A percentile compares a stretch with the other conserved stretches of the same genome.
These are phyloP conservation scores for Mallotus nudiflorus DNA, from an alignment of 345 rosid genomes.

Conservation along the genomic window DNA sequence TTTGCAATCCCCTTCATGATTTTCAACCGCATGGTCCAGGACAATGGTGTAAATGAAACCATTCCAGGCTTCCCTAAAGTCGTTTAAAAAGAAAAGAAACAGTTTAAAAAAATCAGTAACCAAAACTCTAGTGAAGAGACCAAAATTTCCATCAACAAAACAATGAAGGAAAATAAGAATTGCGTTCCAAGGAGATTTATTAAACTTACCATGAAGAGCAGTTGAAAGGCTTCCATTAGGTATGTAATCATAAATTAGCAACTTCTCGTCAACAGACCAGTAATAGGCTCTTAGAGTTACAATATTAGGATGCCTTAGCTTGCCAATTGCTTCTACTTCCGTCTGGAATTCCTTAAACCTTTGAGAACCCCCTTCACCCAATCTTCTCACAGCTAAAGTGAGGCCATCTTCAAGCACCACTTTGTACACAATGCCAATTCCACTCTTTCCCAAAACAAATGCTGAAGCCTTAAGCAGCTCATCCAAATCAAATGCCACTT, in stretches of 20 bases:
- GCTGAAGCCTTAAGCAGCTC: conserved; percentile 96
- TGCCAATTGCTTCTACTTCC: conserved; percentile 94
- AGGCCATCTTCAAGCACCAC: conserved; percentile 92
- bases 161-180: neutral
- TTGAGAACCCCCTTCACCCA: conserved; percentile 97
- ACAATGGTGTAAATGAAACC: conserved; percentile 55
- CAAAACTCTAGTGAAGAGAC: neutral
- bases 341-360: conserved; percentile 95
- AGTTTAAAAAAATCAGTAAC: conserved; percentile 4
- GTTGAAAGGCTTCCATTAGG: conserved; percentile 78
- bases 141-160: neutral
- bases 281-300: conserved; percentile 89
- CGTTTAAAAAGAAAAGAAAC: conserved; percentile 10
- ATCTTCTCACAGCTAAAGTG: conserved; percentile 80
- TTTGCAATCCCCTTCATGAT: conserved; percentile 72
- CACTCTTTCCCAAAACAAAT: conserved; percentile 93
- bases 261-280: conserved; percentile 98
- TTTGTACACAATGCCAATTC: conserved; percentile 94
- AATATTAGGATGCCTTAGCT: conserved; percentile 83
- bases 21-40: conserved; percentile 75
- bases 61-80: conserved; percentile 71
- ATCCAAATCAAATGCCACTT: conserved; percentile 82
- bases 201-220: conserved; percentile 78
- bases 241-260: conserved; percentile 81
- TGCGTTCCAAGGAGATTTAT: neutral